These are phyloP conservation scores for Venustampulla echinocandica DNA, from an alignment of 495 filamentous ascomycete genomes.

Conservation along the genomic window DNA sequence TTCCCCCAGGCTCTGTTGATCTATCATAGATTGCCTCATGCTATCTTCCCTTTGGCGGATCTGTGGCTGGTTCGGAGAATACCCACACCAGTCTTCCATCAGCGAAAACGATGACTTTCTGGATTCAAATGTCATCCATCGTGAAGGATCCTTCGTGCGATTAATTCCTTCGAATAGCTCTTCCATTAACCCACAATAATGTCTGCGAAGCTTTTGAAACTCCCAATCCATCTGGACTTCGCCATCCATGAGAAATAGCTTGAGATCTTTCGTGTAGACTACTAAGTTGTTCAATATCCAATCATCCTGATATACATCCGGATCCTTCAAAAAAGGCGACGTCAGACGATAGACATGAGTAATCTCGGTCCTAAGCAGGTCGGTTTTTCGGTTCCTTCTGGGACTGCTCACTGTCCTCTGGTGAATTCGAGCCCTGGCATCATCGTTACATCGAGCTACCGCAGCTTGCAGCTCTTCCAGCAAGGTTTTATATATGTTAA, in stretches of 20 bases:
- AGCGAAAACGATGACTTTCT: slow-evolving; percentile 87
- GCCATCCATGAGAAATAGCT: slow-evolving; percentile 84
- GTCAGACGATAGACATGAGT: slow-evolving; percentile 93
- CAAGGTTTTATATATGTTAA: slow-evolving; percentile 87
- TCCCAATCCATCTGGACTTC: slow-evolving; percentile 96
- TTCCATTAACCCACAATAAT: slow-evolving; percentile 91
- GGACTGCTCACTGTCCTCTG: slow-evolving; percentile 69
- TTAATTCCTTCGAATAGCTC: slow-evolving; percentile 89
- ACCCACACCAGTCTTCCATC: slow-evolving; percentile 99
- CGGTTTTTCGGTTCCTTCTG: slow-evolving; percentile 66
- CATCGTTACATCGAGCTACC: slow-evolving; percentile 71
- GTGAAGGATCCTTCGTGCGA: slow-evolving; percentile 70
- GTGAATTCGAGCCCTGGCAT: slow-evolving; percentile 81
- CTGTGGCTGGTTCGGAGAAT: slow-evolving; percentile 81
- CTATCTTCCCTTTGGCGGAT: slow-evolving; percentile 77
- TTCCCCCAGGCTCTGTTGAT: slow-evolving; percentile 53
- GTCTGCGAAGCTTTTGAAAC: slow-evolving; percentile 82
- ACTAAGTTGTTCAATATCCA: slow-evolving; percentile 89
- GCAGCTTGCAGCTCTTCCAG: slow-evolving; percentile 84
- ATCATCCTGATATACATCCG: slow-evolving; percentile 76
- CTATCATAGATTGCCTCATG: slow-evolving; percentile 73
- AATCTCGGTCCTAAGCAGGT: slow-evolving; percentile 83
- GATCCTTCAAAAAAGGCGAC: slow-evolving; percentile 75
- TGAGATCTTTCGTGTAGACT: slow-evolving; percentile 82
- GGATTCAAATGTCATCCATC: slow-evolving; percentile 94